Conservation (phyloP, 2,329 filamentous ascomycete genomes). For the Sphaceloma murrayae region DNA sequence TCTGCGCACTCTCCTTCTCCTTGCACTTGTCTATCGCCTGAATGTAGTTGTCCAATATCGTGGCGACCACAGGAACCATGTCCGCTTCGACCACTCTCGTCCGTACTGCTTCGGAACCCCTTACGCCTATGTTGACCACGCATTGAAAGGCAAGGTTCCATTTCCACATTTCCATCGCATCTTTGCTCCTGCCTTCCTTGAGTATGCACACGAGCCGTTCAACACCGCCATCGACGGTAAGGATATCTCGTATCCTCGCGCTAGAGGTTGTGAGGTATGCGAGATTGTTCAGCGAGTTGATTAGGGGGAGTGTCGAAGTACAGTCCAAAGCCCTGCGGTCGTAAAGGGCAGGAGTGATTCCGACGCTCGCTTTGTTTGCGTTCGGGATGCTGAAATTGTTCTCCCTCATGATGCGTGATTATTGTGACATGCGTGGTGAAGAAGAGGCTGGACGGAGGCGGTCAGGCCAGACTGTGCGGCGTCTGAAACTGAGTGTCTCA, state of each 20-base stretch:
- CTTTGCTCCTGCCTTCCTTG: slow-evolving; percentile 91
- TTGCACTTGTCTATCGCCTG: slow-evolving; percentile 88
- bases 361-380: slow-evolving; percentile 98
- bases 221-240: slow-evolving; percentile 97
- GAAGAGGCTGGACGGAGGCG: slow-evolving; percentile 6
- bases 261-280: slow-evolving; percentile 97
- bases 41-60: slow-evolving; percentile 96
- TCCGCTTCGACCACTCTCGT: slow-evolving; percentile 96
- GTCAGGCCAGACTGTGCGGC: slow-evolving; percentile 3
- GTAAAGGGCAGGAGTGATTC: slow-evolving; percentile 96
- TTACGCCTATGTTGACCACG: slow-evolving; percentile 95
- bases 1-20: slow-evolving; percentile 48
- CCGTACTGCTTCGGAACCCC: slow-evolving; percentile 86
- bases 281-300: slow-evolving; percentile 98
- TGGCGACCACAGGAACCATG: slow-evolving; percentile 98
- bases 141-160: slow-evolving; percentile 99
- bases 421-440: slow-evolving; percentile 12
- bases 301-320: slow-evolving; percentile 91
- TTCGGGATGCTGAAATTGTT: slow-evolving; percentile 99
- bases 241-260: slow-evolving; percentile 90
- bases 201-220: slow-evolving; percentile 94
- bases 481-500: slow-evolving; percentile 15
- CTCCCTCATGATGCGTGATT: slow-evolving; percentile 73
- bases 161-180: slow-evolving; percentile 99
- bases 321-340: slow-evolving; percentile 95